Percentiles rank a stretch among this genome's conserved stretches.
Evolutionary conservation across 2,329 filamentous ascomycete genomes (phyloP).

Genomic region (Colletotrichum sp.): DNA sequence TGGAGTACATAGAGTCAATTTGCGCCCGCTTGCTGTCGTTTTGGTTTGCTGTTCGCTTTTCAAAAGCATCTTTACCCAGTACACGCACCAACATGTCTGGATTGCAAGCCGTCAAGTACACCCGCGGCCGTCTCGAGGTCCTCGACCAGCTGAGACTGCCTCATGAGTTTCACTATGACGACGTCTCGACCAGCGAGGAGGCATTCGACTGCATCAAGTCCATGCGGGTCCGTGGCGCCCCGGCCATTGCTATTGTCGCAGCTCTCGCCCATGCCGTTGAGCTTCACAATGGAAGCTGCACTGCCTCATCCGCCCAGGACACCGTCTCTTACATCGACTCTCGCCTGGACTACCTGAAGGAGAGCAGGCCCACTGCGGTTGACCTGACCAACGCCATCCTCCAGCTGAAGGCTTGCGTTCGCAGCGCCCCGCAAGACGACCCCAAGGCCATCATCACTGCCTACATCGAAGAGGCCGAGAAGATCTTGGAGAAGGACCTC

Average conservation of each 20-base stretch:
- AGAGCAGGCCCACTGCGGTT: slow-evolving; percentile 90
- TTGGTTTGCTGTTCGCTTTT: slow-evolving; percentile 7
- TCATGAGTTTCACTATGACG: slow-evolving; percentile 80
- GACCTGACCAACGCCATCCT: slow-evolving; percentile 90
- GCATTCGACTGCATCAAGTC: slow-evolving; percentile 84
- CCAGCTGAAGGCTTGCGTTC: slow-evolving; percentile 73
- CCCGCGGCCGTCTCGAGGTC: slow-evolving; percentile 74
- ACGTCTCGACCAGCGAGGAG: slow-evolving; percentile 72
- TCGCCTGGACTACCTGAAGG: slow-evolving; percentile 85
- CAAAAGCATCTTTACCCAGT: background rate
- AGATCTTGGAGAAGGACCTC: slow-evolving; percentile 86
- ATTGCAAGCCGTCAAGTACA: slow-evolving; percentile 81
- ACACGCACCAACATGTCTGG: slow-evolving; percentile 47
- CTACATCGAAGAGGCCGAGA: slow-evolving; percentile 82
- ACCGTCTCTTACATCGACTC: slow-evolving; percentile 75
- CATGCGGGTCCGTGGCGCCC: slow-evolving; percentile 81
- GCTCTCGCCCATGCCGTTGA: slow-evolving; percentile 88
- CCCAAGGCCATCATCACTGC: slow-evolving; percentile 64
- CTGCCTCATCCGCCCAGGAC: slow-evolving; percentile 53
- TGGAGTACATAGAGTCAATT: background rate
- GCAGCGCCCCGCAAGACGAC: slow-evolving; percentile 43
- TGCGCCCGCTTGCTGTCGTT: slow-evolving; percentile 15
- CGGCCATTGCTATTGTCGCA: slow-evolving; percentile 98
- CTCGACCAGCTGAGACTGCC: slow-evolving; percentile 85
- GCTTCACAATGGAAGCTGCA: slow-evolving; percentile 62